A percentile compares a stretch with the other conserved stretches of the same genome.
These are phyloP conservation scores for Ramaria sp. DNA, from an alignment of 768 basidiomycete species.

Conservation along the genomic window DNA sequence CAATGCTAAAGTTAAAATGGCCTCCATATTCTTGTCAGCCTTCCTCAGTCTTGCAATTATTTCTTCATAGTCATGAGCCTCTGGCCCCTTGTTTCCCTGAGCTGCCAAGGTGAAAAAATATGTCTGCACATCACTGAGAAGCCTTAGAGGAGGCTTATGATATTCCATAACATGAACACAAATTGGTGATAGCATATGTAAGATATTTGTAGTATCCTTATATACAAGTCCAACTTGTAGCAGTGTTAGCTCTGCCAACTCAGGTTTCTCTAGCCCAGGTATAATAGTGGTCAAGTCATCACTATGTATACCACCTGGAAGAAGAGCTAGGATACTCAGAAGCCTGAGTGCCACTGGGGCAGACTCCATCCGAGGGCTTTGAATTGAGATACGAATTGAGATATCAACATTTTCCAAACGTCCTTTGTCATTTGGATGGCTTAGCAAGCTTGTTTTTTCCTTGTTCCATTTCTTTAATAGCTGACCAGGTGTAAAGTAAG, in stretches of 20 bases:
- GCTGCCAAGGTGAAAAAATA: not conserved
- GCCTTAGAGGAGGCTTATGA: not conserved
- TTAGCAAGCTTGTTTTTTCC: constrained; percentile 2
- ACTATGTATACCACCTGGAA: constrained; percentile 17
- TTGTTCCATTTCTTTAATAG: constrained; percentile 6
- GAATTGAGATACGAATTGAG: constrained; percentile 16
- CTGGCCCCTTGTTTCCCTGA: not conserved
- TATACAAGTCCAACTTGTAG: not conserved
- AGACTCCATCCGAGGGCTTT: constrained; percentile 12
- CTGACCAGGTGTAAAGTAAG: constrained; percentile 3
- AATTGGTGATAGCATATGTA: not conserved
- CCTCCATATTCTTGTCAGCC: not conserved
- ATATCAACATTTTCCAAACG: constrained; percentile 15
- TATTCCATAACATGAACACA: not conserved
- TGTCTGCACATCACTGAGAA: not conserved
- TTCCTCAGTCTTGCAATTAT: not conserved
- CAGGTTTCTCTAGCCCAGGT: not conserved
- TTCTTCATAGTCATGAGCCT: not conserved
- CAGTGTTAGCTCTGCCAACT: not conserved
- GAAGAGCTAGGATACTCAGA: constrained; percentile 16
- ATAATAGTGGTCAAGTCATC: constrained; percentile 7
- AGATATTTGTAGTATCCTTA: not conserved
- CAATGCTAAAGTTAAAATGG: not conserved
- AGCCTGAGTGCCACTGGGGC: constrained; percentile 15
- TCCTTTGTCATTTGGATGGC: not conserved